Evolutionary conservation across 495 filamentous ascomycete species (phyloP).

Genomic region (Amphirosellinia nigrospora): DNA sequence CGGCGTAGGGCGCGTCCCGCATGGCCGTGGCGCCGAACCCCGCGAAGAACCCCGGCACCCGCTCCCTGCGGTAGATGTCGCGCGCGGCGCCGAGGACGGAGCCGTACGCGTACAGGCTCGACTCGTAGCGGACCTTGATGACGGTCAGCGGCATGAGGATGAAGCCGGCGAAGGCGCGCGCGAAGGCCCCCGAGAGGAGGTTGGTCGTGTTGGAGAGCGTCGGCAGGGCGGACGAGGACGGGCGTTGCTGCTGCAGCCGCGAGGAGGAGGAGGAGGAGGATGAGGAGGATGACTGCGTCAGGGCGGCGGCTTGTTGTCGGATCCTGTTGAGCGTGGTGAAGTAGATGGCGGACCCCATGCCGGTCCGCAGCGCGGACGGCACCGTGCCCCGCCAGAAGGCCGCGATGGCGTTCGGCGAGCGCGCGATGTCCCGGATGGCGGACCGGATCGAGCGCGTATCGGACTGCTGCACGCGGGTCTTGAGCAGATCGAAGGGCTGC

Average conservation of each 20-base stretch:
- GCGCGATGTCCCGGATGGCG: slow-evolving; percentile 74
- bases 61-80: slow-evolving; percentile 77
- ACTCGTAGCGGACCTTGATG: slow-evolving; percentile 96
- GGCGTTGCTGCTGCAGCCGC: neutral
- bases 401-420: slow-evolving; percentile 57
- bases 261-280: neutral
- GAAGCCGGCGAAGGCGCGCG: slow-evolving; percentile 83
- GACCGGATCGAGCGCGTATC: slow-evolving; percentile 67
- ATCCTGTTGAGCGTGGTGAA: slow-evolving; percentile 87
- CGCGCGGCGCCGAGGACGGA: slow-evolving; percentile 72
- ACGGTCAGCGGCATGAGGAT: slow-evolving; percentile 96
- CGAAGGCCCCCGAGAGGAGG: slow-evolving; percentile 80
- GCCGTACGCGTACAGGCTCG: slow-evolving; percentile 80
- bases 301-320: slow-evolving; percentile 69
- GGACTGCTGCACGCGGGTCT: slow-evolving; percentile 88
- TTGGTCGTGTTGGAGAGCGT: slow-evolving; percentile 87
- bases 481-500: slow-evolving; percentile 95
- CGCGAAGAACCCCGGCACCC: slow-evolving; percentile 84
- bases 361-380: slow-evolving; percentile 89
- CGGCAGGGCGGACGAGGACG: slow-evolving; percentile 73
- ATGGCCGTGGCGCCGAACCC: slow-evolving; percentile 94
- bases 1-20: slow-evolving; percentile 93
- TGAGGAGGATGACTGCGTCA: slow-evolving; percentile 41
- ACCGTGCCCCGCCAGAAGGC: slow-evolving; percentile 94
- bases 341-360: slow-evolving; percentile 91